phyloP scores from a whole-genome alignment of 257 asterid species.

The Salvia splendens region DNA sequence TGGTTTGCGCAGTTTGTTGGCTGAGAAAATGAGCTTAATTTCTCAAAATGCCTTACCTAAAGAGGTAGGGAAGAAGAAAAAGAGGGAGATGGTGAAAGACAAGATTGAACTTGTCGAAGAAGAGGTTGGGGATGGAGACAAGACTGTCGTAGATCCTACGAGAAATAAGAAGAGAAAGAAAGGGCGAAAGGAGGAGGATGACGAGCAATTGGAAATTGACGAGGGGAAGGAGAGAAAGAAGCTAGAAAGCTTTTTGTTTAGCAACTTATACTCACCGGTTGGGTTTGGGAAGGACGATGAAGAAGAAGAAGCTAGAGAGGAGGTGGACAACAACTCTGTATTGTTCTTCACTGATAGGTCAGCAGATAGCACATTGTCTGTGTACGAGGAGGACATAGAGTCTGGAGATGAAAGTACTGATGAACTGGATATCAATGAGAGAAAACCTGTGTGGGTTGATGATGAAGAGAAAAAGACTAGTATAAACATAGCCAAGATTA shows the following conservation, averaged over 20 bases:
- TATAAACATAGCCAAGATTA: slow-evolving; percentile 72
- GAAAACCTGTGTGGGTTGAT: slow-evolving; percentile 81
- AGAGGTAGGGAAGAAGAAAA: slow-evolving; percentile 51
- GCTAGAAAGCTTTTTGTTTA: slow-evolving; percentile 67
- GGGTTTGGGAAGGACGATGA: slow-evolving; percentile 60
- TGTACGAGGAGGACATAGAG: slow-evolving; percentile 58
- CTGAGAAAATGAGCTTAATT: slow-evolving; percentile 55
- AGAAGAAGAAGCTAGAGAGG: slow-evolving; percentile 47
- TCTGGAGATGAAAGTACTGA: slow-evolving; percentile 33
- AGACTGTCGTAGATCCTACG: slow-evolving; percentile 24
- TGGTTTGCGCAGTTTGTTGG: slow-evolving; percentile 23
- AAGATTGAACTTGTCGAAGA: slow-evolving; percentile 33
- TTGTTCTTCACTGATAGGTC: slow-evolving; percentile 67
- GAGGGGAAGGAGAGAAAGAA: slow-evolving; percentile 67
- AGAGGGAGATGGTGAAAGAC: slow-evolving; percentile 35
- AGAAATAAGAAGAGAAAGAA: slow-evolving; percentile 53
- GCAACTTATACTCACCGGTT: slow-evolving; percentile 64
- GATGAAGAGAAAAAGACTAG: slow-evolving; percentile 77
- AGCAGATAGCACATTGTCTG: slow-evolving; percentile 55
- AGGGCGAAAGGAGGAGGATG: slow-evolving; percentile 40
- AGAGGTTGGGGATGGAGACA: slow-evolving; percentile 33
- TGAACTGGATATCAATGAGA: slow-evolving; percentile 33
- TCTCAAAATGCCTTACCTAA: slow-evolving; percentile 69
- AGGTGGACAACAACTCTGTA: slow-evolving; percentile 47
- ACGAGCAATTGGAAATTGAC: slow-evolving; percentile 43